These are phyloP conservation scores for Starmerella gropengiesseri DNA, from an alignment of 805 yeast species.

Conservation along the genomic window DNA sequence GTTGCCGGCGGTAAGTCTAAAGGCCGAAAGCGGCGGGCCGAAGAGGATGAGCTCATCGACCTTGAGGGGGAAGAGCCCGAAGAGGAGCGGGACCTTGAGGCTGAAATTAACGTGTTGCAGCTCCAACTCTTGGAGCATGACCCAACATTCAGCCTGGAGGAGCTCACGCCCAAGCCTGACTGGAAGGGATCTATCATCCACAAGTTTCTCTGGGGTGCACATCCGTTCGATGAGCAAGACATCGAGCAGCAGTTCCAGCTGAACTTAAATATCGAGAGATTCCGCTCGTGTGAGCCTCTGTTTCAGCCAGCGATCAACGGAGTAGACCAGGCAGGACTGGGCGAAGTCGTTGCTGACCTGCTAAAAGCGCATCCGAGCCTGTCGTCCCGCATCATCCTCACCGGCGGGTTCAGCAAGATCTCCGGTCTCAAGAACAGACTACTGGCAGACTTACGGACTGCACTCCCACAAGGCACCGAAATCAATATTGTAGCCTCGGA, in stretches of 20 bases:
- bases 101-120: constrained; percentile 41
- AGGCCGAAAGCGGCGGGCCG: constrained; percentile 38
- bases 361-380: constrained; percentile 36
- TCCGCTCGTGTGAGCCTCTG: constrained; percentile 81
- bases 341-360: constrained; percentile 62
- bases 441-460: constrained; percentile 52
- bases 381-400: constrained; percentile 54
- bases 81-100: constrained; percentile 56
- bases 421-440: constrained; percentile 59
- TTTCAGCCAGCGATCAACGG: constrained; percentile 94
- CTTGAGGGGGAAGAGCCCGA: constrained; percentile 48
- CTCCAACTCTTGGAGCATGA: constrained; percentile 69
- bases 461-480: constrained; percentile 58
- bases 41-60: constrained; percentile 30
- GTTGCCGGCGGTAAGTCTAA: constrained; percentile 16
- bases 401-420: constrained; percentile 74
- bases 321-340: constrained; percentile 87
- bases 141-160: constrained; percentile 76
- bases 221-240: constrained; percentile 70
- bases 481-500: constrained; percentile 51
- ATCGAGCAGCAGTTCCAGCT: constrained; percentile 82
- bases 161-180: constrained; percentile 68
- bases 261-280: constrained; percentile 81
- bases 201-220: constrained; percentile 79
- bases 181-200: constrained; percentile 77